Conservation (phyloP, 2,329 filamentous ascomycete species). For the Monosporascus sp. region DNA sequence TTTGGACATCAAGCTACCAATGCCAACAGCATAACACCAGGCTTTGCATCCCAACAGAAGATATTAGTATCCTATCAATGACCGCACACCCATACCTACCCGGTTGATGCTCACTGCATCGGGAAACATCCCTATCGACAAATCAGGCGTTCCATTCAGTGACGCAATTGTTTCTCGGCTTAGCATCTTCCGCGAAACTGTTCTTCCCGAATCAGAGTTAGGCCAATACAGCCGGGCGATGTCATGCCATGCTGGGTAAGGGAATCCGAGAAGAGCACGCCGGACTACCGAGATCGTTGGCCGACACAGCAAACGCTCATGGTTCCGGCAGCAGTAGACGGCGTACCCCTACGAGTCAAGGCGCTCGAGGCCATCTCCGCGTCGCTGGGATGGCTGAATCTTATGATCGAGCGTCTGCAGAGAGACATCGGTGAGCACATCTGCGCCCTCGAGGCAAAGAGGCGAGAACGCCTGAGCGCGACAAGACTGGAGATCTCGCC, state of each 20-base stretch:
- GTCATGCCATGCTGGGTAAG: background rate
- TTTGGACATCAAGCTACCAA: too few species aligned
- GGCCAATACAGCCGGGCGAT: too few species aligned
- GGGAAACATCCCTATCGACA: too few species aligned
- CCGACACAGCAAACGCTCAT: slow-evolving; percentile 22
- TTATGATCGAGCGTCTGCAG: slow-evolving; percentile 18
- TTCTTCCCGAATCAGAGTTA: too few species aligned
- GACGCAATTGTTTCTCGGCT: too few species aligned
- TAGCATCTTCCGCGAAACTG: too few species aligned
- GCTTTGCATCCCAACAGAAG: too few species aligned
- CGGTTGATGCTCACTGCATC: too few species aligned
- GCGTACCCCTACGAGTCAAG: slow-evolving; percentile 9
- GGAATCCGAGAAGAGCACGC: slow-evolving; percentile 4
- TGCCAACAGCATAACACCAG: too few species aligned
- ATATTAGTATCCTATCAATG: too few species aligned
- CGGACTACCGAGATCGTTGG: slow-evolving; percentile 26
- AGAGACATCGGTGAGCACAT: slow-evolving; percentile 16
- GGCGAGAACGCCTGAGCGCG: slow-evolving; percentile 5
- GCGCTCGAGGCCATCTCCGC: slow-evolving; percentile 13
- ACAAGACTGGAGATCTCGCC: background rate
- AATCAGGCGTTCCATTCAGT: too few species aligned
- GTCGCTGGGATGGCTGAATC: slow-evolving; percentile 16
- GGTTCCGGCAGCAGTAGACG: background rate
- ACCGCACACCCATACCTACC: too few species aligned
- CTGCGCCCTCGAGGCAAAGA: slow-evolving; percentile 13